Evolutionary conservation across 129 eudicot species (phyloP), one percentile per base, ranked within the genome.

Genomic region (Centaurea solstitialis): DNA sequence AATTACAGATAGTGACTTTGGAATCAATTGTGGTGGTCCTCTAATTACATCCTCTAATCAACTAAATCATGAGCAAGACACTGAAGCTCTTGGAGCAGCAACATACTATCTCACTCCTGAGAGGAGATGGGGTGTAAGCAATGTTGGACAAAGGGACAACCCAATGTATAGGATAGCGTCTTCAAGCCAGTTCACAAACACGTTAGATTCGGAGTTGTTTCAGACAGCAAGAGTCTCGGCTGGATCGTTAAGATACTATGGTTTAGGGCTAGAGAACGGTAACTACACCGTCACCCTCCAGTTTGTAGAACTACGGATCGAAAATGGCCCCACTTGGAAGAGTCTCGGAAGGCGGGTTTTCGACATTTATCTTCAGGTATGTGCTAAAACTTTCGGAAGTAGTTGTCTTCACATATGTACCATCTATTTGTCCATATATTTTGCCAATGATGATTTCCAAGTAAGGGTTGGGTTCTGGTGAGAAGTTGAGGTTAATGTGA

Each of bases 61-160:
- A 30, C 37, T 87, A 62, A 23, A 77, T 23, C 77, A 86, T 70
- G 97, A 94, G 83, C 76, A 65, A 9, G 97, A 94, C 0, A 86
- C 77, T 61, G 90, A 83, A 53, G 28, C 82, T n/a, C 87, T 89
- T 47, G 98, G 98, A 33, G 90, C 94, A 15, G 91, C 96, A 23
- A 74, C 90, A 40, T 90, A 90, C 57, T 84, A 80, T 77, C 83
- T 88, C 68, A 77, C 76, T 33, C 30, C 85, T 9, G 73, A 77
- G 45, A 77, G 85, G 30, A 90, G 93, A 75, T 94, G 98, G 98
- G 98, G 91, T 5, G 97, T 94, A 45, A 90, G 96, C 70, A 94
- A 94, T 89, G 94, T 81, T 17, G 97, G 97, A 73, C 82, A 66
- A 7, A 86, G 88, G 61, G 80, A 22, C 15, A 87, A 85, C 85